phyloP scores from a whole-genome alignment of 108 stramenopile genomes.

The Skeletonema tropicum region DNA sequence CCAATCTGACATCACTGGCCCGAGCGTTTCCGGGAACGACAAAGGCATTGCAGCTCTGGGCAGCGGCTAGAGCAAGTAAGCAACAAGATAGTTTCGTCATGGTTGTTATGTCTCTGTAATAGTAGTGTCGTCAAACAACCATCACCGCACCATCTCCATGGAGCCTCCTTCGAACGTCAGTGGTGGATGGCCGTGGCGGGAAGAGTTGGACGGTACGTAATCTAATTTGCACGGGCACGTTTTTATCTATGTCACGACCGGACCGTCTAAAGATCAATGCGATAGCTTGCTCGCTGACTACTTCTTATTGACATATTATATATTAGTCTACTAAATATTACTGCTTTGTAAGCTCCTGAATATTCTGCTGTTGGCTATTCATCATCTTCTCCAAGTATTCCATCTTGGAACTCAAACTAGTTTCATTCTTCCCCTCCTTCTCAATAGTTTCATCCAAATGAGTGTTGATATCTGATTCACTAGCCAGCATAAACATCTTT shows the following conservation, averaged over 20 bases:
- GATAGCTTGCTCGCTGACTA: too few species aligned
- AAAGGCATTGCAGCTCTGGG: constrained; percentile 4
- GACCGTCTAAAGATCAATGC: too few species aligned
- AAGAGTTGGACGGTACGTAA: background rate
- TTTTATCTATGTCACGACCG: too few species aligned
- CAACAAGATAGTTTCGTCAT: constrained; percentile 18
- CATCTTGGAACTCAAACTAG: constrained; percentile 70
- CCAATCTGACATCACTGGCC: constrained; percentile 8
- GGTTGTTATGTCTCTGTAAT: background rate
- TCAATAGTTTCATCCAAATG: constrained; percentile 61
- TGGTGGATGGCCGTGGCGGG: background rate
- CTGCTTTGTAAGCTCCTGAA: constrained; percentile 65
- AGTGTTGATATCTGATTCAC: constrained; percentile 53
- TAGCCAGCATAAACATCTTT: constrained; percentile 83
- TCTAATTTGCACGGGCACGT: background rate
- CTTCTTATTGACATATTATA: too few species aligned
- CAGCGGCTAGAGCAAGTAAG: constrained; percentile 5
- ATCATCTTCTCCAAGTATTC: constrained; percentile 85
- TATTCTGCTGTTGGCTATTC: constrained; percentile 84
- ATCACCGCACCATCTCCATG: background rate
- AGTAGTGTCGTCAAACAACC: background rate
- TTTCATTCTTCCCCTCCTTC: constrained; percentile 56
- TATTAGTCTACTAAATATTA: constrained; percentile 18
- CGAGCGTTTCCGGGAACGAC: constrained; percentile 9
- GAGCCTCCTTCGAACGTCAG: constrained; percentile 2